Evolutionary conservation across 2,329 filamentous ascomycete species (phyloP).

Genomic region (Atkinsonella texensis): DNA sequence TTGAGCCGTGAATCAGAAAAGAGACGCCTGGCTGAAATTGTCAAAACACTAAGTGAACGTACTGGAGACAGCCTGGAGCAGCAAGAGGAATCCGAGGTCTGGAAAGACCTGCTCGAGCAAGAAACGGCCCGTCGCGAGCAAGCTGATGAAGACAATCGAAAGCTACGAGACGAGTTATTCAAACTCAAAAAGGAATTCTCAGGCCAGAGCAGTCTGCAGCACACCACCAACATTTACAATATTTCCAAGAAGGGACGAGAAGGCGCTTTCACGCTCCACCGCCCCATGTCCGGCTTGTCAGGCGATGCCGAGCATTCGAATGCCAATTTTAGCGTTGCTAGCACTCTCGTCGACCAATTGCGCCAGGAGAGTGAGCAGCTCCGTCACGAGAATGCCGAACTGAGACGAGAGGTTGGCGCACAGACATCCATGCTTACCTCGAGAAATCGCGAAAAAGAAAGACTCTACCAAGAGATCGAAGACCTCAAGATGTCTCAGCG

Average conservation of each 20-base stretch:
- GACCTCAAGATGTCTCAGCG: conserved; percentile 83
- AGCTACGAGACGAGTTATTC: conserved; percentile 72
- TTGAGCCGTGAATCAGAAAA: conserved; percentile 75
- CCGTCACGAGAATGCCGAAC: conserved; percentile 81
- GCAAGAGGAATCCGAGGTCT: conserved; percentile 66
- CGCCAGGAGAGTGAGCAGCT: conserved; percentile 59
- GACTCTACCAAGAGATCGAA: conserved; percentile 93
- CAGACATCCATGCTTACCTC: conserved; percentile 98
- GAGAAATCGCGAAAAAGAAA: conserved; percentile 86
- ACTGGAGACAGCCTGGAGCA: conserved; percentile 37
- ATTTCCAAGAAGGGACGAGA: conserved; percentile 44
- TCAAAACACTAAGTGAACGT: conserved; percentile 42
- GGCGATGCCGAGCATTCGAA: conserved; percentile 38
- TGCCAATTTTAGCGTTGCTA: conserved; percentile 44
- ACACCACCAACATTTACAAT: conserved; percentile 56
- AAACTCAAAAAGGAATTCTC: conserved; percentile 51
- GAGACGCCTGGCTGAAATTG: conserved; percentile 70
- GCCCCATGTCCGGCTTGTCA: conserved; percentile 37
- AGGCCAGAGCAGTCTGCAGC: conserved; percentile 29
- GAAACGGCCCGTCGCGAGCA: conserved; percentile 84
- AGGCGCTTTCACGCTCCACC: conserved; percentile 31
- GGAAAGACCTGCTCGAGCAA: conserved; percentile 88
- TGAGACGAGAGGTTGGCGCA: conserved; percentile 83
- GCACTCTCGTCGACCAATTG: conserved; percentile 66
- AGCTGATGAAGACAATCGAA: conserved; percentile 77